Evolutionary conservation across 257 asterid species (phyloP).

Genomic region (Solanum habrochaites): DNA sequence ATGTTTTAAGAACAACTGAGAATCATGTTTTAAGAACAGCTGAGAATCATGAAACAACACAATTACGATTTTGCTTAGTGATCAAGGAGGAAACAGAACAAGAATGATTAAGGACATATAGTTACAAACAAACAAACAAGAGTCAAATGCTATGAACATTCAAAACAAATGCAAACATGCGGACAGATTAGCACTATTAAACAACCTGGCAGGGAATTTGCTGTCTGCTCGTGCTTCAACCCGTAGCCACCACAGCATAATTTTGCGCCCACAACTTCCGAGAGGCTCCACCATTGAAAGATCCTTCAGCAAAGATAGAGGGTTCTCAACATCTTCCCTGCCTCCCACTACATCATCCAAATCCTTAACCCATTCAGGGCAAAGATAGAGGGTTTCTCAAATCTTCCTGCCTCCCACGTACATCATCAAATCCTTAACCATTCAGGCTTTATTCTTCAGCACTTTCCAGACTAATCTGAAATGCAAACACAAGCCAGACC

Average conservation of each 20-base stretch:
- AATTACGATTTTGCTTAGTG: neutral
- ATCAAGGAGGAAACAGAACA: neutral
- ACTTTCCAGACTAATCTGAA: conserved; percentile 80
- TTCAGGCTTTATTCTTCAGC: conserved; percentile 39
- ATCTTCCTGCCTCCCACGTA: too few relatives aligned
- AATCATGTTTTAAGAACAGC: too few relatives aligned
- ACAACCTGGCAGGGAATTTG: conserved; percentile 96
- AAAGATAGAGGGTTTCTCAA: too few relatives aligned
- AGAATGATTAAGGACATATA: neutral
- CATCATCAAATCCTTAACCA: too few relatives aligned
- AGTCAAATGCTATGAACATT: neutral
- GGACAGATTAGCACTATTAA: neutral
- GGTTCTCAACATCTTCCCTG: conserved; percentile 56
- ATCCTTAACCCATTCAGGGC: conserved; percentile 78
- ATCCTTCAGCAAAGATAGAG: conserved; percentile 62
- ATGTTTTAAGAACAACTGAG: too few relatives aligned
- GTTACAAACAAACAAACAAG: neutral
- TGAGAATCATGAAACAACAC: too few relatives aligned
- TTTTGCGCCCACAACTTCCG: conserved; percentile 82
- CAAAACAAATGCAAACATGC: neutral
- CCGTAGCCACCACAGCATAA: conserved; percentile 96
- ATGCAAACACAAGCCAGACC: conserved; percentile 83
- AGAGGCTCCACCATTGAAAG: conserved; percentile 82
- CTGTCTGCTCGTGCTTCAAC: conserved; percentile 97
- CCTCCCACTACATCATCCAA: conserved; percentile 38